These are phyloP conservation scores for Lentinus tigrinus DNA, from an alignment of 768 basidiomycete species.

Conservation along the genomic window DNA sequence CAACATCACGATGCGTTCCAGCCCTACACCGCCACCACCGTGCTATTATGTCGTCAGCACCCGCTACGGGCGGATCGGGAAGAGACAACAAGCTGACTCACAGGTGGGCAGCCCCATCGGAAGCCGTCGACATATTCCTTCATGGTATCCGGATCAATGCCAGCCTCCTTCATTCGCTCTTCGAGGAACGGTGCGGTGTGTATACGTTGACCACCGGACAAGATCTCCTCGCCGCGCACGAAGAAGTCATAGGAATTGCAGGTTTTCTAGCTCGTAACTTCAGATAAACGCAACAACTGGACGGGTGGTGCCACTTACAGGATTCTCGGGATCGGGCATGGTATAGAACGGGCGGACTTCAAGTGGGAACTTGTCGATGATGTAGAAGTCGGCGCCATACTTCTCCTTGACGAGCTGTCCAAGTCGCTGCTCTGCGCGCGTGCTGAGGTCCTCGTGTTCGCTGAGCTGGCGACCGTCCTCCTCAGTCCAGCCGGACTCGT, in stretches of 20 bases:
- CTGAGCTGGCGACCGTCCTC: conserved; percentile 31
- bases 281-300: conserved; percentile 1
- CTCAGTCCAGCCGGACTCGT: conserved; percentile 42
- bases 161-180: conserved; percentile 81
- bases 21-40: conserved; percentile 93
- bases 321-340: conserved; percentile 92
- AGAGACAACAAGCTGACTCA: conserved; percentile 4
- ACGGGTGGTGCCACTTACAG: conserved; percentile 50
- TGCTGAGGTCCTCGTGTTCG: conserved; percentile 67
- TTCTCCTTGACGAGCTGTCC: conserved; percentile 91
- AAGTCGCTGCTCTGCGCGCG: conserved; percentile 89
- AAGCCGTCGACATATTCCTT: conserved; percentile 92
- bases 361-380: conserved; percentile 95
- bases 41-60: conserved; percentile 39
- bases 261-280: conserved; percentile 38
- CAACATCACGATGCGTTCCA: conserved; percentile 94
- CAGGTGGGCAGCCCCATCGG: conserved; percentile 87
- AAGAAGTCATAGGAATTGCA: conserved; percentile 99
- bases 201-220: conserved; percentile 96
- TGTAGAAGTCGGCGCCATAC: conserved; percentile 97
- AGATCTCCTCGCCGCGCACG: conserved; percentile 98
- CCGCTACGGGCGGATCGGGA: no score
- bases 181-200: conserved; percentile 82
- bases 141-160: conserved; percentile 90
- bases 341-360: conserved; percentile 97